Percentiles rank a stretch among this genome's conserved stretches.
phyloP scores from a whole-genome alignment of 306 rosid genomes.

The Sesbania bispinosa region DNA sequence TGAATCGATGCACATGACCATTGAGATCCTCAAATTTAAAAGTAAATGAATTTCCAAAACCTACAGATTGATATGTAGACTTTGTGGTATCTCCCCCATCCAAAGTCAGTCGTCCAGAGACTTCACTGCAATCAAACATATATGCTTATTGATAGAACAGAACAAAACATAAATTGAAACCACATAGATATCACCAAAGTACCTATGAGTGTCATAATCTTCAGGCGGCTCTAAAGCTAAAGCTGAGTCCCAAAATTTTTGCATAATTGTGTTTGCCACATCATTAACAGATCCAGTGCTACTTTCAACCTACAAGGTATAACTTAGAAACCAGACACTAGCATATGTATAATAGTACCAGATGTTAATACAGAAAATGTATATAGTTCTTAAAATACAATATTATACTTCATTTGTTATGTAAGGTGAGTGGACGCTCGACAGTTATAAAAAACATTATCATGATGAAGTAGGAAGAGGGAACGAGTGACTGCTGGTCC shows the following conservation, averaged over 20 bases:
- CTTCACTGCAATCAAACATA: slow-evolving; percentile 63
- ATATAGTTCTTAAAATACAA: slow-evolving; percentile 1
- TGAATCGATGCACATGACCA: slow-evolving; percentile 84
- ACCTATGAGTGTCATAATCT: slow-evolving; percentile 81
- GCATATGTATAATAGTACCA: background rate
- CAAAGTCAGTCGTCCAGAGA: slow-evolving; percentile 64
- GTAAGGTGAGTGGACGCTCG: background rate
- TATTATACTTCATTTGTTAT: background rate
- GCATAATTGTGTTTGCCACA: slow-evolving; percentile 82
- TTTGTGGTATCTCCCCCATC: slow-evolving; percentile 67
- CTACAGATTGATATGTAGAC: slow-evolving; percentile 64
- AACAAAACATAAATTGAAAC: slow-evolving; percentile 6
- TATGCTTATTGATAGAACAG: slow-evolving; percentile 20
- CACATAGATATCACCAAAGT: slow-evolving; percentile 21
- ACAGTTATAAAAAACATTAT: background rate
- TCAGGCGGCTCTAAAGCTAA: slow-evolving; percentile 88
- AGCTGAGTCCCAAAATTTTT: slow-evolving; percentile 98
- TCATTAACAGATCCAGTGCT: slow-evolving; percentile 70
- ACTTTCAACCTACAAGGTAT: slow-evolving; percentile 63
- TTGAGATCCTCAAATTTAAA: slow-evolving; percentile 84
- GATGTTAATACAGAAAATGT: background rate
- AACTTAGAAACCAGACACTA: background rate
- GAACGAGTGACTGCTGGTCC: background rate
- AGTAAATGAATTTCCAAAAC: slow-evolving; percentile 71
- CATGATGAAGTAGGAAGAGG: background rate